Base-by-base conservation (phyloP, 2,329 filamentous ascomycete genomes). In the Aspergillus vadensis region DNA sequence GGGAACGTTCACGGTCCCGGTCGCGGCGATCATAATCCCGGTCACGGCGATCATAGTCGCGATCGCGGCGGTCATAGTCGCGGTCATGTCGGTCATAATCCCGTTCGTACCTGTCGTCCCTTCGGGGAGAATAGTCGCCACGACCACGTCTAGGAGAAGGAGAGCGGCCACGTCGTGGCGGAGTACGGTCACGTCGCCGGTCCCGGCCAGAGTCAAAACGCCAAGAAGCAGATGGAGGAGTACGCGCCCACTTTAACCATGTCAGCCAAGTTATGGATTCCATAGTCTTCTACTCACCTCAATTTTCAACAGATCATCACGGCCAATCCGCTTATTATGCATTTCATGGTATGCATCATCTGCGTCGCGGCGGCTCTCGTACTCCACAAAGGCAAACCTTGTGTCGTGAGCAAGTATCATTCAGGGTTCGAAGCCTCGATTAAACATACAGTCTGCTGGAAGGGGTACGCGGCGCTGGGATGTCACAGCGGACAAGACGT, bases 301-400 rank as follows among this genome's bases (percentile, higher is more conserved):
- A 68, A 99, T 98, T 83, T 99, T 99, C 81, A 99, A 77, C 62
- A 97, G 82, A 73, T 99, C 95, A 75, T 99, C 95, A 65, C 94
- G 90, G 51, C 92, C 93, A 70, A 99, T 92, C 68, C 94, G 92
- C 87, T 97, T 97, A 84, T 98, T 98, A 77, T 99, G 95, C 95
- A 99, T 99, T 82, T 99, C 95, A 78, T 99, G 92, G 77, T 99
- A 99, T 51, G 95, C 95, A 81, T 99, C 95, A 78, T 99, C 95
- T 66, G 95, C 93, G 83, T 99, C 95, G 70, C 95, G 93, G 72
- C 94, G 91, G 78, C 93, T 96, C 83, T 99, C 95, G 79, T 99
- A 99, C 81, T 99, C 95, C 67, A 99, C 95, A 77, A 99, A 99
- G 39, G 95, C 95, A 78, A 99, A 99, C 69, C 95, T 88, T 56